Conservation (phyloP, 139 green algal species). For the Tetradesmus lagerheimii region DNA sequence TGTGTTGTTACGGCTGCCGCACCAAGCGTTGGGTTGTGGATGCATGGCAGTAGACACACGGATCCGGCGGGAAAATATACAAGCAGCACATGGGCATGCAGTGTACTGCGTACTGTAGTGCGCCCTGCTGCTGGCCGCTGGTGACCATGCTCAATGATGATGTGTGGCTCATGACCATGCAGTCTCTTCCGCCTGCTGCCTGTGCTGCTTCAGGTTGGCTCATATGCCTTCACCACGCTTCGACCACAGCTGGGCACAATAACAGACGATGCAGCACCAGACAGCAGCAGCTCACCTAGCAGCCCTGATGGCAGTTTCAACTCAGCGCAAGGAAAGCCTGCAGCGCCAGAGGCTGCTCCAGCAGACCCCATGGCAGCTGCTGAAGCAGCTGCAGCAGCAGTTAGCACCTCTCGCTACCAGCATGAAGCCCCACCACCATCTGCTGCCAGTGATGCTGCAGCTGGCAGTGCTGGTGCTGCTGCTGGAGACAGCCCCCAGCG, state of each 20-base stretch:
- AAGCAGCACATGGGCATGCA: too few species aligned
- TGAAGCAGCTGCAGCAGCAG: neutral
- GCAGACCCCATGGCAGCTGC: neutral
- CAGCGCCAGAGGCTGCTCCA: neutral
- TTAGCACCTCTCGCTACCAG: neutral
- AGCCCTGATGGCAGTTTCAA: neutral
- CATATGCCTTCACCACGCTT: conserved; percentile 89
- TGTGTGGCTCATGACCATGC: too few species aligned
- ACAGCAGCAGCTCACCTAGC: neutral
- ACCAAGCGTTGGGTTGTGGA: too few species aligned
- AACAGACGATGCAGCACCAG: too few species aligned
- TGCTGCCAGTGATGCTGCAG: neutral
- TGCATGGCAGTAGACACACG: too few species aligned
- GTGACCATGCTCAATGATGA: too few species aligned
- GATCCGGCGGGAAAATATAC: too few species aligned
- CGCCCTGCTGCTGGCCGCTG: too few species aligned
- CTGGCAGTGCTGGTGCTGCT: neutral
- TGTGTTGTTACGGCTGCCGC: too few species aligned
- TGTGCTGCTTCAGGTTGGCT: conserved; percentile 61
- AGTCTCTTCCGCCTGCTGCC: neutral
- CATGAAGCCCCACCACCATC: neutral
- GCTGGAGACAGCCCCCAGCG: neutral
- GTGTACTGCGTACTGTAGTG: too few species aligned
- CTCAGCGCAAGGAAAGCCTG: neutral
- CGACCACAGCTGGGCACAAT: conserved; percentile 79